These are phyloP conservation scores for Usnea hakonensis DNA, from an alignment of 495 filamentous ascomycete species.

Conservation along the genomic window DNA sequence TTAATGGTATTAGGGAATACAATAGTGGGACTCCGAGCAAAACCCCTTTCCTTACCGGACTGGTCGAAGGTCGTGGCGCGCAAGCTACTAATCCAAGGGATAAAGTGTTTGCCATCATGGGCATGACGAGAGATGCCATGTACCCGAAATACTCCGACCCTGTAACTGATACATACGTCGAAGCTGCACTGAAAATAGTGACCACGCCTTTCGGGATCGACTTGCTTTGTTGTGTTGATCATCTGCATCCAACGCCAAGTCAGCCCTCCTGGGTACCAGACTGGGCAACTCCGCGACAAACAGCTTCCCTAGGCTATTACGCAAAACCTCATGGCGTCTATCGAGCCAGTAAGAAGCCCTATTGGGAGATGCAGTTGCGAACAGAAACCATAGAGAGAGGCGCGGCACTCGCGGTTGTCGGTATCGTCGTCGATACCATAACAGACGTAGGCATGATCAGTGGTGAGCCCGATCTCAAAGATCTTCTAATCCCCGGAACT, in stretches of 20 bases:
- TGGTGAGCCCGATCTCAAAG: slow-evolving; percentile 1
- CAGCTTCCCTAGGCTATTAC: slow-evolving; percentile 5
- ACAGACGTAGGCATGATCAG: not conserved
- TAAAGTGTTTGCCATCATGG: slow-evolving; percentile 16
- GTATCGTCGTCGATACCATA: slow-evolving; percentile 8
- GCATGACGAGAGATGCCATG: slow-evolving; percentile 1
- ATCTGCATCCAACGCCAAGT: not conserved
- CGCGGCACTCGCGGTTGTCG: not conserved
- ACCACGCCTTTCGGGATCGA: not conserved
- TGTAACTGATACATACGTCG: slow-evolving; percentile 5
- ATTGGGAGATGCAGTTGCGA: not conserved
- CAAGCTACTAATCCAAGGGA: slow-evolving; percentile 14
- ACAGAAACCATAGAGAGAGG: not conserved
- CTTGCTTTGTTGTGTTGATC: slow-evolving; percentile 13
- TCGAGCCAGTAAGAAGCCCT: not conserved
- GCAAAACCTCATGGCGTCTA: not conserved
- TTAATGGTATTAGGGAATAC: slow-evolving; percentile 10
- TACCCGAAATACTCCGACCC: slow-evolving; percentile 10
- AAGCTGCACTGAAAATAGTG: slow-evolving; percentile 3
- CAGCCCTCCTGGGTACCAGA: slow-evolving; percentile 19
- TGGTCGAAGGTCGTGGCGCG: slow-evolving; percentile 13
- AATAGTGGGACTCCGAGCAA: not conserved
- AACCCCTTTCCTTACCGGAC: not conserved
- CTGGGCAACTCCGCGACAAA: slow-evolving; percentile 13
- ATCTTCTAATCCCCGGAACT: not conserved